These are phyloP conservation scores for Dactylellina leptospora DNA, from an alignment of 2,329 filamentous ascomycete genomes.

Conservation along the genomic window DNA sequence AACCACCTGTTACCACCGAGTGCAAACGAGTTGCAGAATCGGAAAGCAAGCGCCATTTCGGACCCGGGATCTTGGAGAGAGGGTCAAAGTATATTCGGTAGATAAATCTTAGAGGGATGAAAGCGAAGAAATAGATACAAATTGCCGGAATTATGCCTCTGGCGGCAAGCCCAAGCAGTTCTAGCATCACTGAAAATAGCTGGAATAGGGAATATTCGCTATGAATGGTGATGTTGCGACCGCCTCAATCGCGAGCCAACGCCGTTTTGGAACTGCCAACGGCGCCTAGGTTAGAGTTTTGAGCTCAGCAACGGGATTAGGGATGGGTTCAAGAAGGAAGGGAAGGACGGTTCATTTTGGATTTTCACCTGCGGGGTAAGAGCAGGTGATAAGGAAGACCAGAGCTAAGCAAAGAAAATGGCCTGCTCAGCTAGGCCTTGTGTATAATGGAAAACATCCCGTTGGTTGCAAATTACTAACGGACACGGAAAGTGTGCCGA, in stretches of 20 bases:
- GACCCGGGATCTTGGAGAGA: slow-evolving; percentile 59
- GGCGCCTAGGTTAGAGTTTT: slow-evolving; percentile 5
- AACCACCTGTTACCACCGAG: slow-evolving; percentile 11
- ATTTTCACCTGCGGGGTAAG: slow-evolving; percentile 19
- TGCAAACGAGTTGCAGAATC: slow-evolving; percentile 56
- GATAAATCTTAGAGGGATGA: slow-evolving; percentile 43
- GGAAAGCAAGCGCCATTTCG: slow-evolving; percentile 60
- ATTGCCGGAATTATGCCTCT: slow-evolving; percentile 23
- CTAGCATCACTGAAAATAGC: slow-evolving; percentile 9
- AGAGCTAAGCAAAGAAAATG: neutral
- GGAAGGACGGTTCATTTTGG: slow-evolving; percentile 6
- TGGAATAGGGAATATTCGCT: neutral
- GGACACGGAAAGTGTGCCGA: too few relatives aligned
- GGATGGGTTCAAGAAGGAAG: neutral
- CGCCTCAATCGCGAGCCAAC: neutral
- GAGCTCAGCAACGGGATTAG: slow-evolving; percentile 10
- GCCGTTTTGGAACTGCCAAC: neutral
- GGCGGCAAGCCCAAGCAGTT: slow-evolving; percentile 17
- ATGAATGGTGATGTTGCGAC: neutral
- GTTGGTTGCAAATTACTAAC: too few relatives aligned
- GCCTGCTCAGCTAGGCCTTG: too few relatives aligned
- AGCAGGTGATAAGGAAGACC: neutral
- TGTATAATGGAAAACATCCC: too few relatives aligned
- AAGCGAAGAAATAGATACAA: slow-evolving; percentile 19
- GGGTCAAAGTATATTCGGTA: slow-evolving; percentile 59